These are phyloP conservation scores for Rhizophora apiculata DNA, from an alignment of 345 rosid genomes.

Conservation along the genomic window DNA sequence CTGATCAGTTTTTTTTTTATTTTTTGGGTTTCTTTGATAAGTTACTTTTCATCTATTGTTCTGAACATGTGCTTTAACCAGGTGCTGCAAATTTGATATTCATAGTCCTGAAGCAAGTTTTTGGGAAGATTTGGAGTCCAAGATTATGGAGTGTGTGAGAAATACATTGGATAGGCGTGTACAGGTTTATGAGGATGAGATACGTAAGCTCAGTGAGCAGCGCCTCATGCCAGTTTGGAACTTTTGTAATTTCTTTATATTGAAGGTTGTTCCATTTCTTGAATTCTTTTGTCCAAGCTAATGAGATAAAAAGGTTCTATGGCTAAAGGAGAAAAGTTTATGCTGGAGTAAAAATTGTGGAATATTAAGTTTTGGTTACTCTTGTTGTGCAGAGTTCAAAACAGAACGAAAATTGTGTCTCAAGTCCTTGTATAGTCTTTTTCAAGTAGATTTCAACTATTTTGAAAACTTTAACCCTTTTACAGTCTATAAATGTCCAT, in stretches of 20 bases:
- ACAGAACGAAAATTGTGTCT: background rate
- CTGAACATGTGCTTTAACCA: slow-evolving; percentile 33
- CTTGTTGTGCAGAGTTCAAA: background rate
- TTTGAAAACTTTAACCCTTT: slow-evolving; percentile 8
- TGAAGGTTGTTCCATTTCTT: slow-evolving; percentile 67
- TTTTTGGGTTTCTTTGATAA: background rate
- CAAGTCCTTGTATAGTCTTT: background rate
- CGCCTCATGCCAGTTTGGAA: slow-evolving; percentile 94
- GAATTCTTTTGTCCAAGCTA: slow-evolving; percentile 14
- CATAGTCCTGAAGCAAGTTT: slow-evolving; percentile 74
- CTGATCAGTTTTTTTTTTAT: too few relatives aligned
- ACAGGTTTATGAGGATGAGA: slow-evolving; percentile 93
- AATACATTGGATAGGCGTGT: slow-evolving; percentile 87
- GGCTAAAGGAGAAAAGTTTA: slow-evolving; percentile 15
- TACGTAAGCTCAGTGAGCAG: slow-evolving; percentile 92
- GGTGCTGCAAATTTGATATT: slow-evolving; percentile 93
- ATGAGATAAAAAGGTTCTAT: slow-evolving; percentile 9
- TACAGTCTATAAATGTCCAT: background rate
- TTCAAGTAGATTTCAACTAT: slow-evolving; percentile 5
- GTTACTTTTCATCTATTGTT: slow-evolving; percentile 22
- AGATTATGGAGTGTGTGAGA: slow-evolving; percentile 74
- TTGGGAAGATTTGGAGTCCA: slow-evolving; percentile 92
- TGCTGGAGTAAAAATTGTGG: slow-evolving; percentile 2
- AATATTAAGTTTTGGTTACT: background rate
- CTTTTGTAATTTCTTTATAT: slow-evolving; percentile 92